Base-by-base conservation (phyloP, 2,329 filamentous ascomycete genomes). In the Penicillium fuscoglaucum region DNA sequence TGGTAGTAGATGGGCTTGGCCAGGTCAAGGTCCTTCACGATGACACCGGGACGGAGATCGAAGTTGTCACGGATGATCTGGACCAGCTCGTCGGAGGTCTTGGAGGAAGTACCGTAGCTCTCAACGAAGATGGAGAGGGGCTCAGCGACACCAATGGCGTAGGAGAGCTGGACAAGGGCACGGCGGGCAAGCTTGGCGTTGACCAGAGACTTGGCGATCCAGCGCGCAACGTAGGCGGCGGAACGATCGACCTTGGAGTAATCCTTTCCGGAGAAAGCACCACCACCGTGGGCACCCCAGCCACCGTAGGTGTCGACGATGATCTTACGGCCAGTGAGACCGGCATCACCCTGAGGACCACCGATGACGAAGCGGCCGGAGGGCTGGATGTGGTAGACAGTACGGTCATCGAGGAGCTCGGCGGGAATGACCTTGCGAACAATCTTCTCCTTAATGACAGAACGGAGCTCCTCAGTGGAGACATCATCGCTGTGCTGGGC, bases 241-340 rank as follows among this genome's bases (percentile, higher is more conserved):
- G 95, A 98, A 72, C 95, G 91, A 78, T 99, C 95, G 81, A 99
- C 95, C 87, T 99, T 99, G 86, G 92, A 97, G 88, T 97, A 99
- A 80, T 99, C 95, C 89, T 99, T 99, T 75, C 95, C 95, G 73
- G 95, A 98, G 90, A 99, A 99, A 79, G 95, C 95, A 89, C 95
- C 95, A 85, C 95, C 95, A 85, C 95, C 95, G 86, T 99, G 95
- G 72, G 95, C 95, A 83, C 95, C 95, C 95, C 95, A 98, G 74
- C 95, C 95, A 84, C 95, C 95, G 83, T 99, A 99, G 79, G 95
- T 98, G 83, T 99, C 95, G 78, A 99, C 95, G 68, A 97, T 90
- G 87, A 99, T 99, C 89, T 99, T 99, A 76, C 95, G 93, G 79
- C 95, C 95, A 66, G 95, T 99, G 67, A 99, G 86, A 87, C 95